phyloP scores from a whole-genome alignment of 1,139 yeast genomes.

The Hemisphaericaspora lyxosophila region DNA sequence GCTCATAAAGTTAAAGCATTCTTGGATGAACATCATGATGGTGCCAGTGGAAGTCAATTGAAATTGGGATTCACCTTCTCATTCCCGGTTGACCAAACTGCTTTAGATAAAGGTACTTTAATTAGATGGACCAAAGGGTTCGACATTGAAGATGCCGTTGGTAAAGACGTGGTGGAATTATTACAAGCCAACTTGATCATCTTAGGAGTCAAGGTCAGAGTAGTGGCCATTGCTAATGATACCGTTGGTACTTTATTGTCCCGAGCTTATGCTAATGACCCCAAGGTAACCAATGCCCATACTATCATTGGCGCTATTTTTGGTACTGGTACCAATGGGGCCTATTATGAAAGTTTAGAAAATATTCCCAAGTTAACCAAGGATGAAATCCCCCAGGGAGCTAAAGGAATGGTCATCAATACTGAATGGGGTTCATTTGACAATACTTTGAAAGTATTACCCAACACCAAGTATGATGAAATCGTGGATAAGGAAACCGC shows the following conservation, averaged over 20 bases:
- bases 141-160: conserved; percentile 79
- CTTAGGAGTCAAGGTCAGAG: conserved; percentile 61
- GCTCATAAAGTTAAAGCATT: conserved; percentile 69
- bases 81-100: conserved; percentile 86
- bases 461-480: conserved; percentile 72
- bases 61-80: conserved; percentile 90
- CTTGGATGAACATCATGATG: conserved; percentile 61
- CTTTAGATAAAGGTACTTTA: conserved; percentile 71
- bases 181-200: conserved; percentile 68
- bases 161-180: conserved; percentile 71
- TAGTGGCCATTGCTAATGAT: conserved; percentile 90
- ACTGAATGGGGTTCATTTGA: conserved; percentile 99
- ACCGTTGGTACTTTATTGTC: conserved; percentile 92
- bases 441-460: conserved; percentile 68
- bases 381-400: conserved; percentile 43
- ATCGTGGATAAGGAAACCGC: conserved; percentile 72
- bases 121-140: conserved; percentile 97
- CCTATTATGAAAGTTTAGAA: conserved; percentile 73
- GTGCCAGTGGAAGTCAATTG: conserved; percentile 23
- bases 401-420: conserved; percentile 80
- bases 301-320: conserved; percentile 86
- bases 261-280: conserved; percentile 73
- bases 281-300: conserved; percentile 56
- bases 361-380: conserved; percentile 66
- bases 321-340: conserved; percentile 97